Evolutionary conservation across 495 filamentous ascomycete genomes (phyloP), one percentile per base, ranked within the genome.

Genomic region (Clohesyomyces aquaticus): DNA sequence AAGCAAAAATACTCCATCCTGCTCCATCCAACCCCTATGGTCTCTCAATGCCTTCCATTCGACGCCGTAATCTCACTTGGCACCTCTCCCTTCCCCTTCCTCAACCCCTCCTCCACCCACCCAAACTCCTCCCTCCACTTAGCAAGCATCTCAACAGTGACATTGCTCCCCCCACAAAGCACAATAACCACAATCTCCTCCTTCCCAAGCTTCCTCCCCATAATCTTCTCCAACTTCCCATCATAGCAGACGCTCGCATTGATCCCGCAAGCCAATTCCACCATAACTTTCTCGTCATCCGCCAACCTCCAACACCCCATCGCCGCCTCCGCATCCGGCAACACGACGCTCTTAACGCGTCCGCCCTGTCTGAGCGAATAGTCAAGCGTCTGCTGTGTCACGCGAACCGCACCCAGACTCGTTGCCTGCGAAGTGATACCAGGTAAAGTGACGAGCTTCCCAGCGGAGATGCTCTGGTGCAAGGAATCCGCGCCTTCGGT

Each of bases 231-330:
- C 72, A 91, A 74, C 21, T 83, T 79, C 19, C 83, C 83, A 45
- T 85, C 74, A 59, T 72, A 85, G 67, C 89, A 92, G 41, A 82
- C 25, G 14, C 76, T 72, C 3, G 76, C 66, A 52, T 69, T 74
- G 22, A 93, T 91, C 0, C 92, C 93, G 71, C 94, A 93, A 19
- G 90, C 85, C 64, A 87, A 78, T 75, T 96, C 94, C 6, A 96
- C 88, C 35, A 93, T 75, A 63, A 93, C 73, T 32, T 88, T 76
- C 74, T 93, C 90, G 43, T 94, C 91, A 65, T 96, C 91, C 53
- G 89, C 87, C 64, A 97, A 85, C 50, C 83, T 74, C 68, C 87
- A 84, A 54, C 87, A 87, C 0, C 85, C 91, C 77, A 86, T 82
- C 3, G 89, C 91, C 0, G 94, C 93, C 63, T 96, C 87, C 0